Conservation (phyloP, 106 monocot genomes). For the Dioscorea dumetorum region DNA sequence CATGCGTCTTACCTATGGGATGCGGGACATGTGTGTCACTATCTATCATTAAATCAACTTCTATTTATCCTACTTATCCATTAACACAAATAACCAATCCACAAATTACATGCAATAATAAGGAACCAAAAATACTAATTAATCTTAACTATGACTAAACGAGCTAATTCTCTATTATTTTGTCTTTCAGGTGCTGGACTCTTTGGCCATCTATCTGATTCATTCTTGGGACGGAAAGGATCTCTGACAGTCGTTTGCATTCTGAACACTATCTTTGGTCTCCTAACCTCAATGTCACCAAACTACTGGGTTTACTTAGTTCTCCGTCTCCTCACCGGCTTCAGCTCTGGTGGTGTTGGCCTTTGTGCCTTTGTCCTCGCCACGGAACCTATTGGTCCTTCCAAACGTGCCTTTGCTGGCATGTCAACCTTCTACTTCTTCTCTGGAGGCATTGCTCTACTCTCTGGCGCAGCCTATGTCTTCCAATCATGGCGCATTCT, state of each 20-base stretch:
- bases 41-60: no score
- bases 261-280: slow-evolving; percentile 54
- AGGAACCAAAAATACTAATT: no score
- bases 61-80: no score
- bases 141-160: no score
- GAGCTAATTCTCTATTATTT: no score
- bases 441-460: slow-evolving; percentile 60
- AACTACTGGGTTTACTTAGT: slow-evolving; percentile 48
- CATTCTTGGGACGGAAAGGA: slow-evolving; percentile 74
- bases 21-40: no score
- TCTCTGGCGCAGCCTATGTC: slow-evolving; percentile 50
- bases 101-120: no score
- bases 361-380: slow-evolving; percentile 88
- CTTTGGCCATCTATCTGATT: slow-evolving; percentile 86
- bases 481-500: slow-evolving; percentile 59
- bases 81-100: no score
- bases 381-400: slow-evolving; percentile 81
- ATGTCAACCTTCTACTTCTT: slow-evolving; percentile 99
- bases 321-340: slow-evolving; percentile 78
- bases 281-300: slow-evolving; percentile 65
- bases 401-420: slow-evolving; percentile 56
- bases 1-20: no score
- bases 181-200: slow-evolving; percentile 71
- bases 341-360: slow-evolving; percentile 79
- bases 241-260: slow-evolving; percentile 47